Percentiles rank a stretch among this genome's conserved stretches.
These are phyloP conservation scores for Phytophthora pisi DNA, from an alignment of 352 stramenopile genomes.

Conservation along the genomic window DNA sequence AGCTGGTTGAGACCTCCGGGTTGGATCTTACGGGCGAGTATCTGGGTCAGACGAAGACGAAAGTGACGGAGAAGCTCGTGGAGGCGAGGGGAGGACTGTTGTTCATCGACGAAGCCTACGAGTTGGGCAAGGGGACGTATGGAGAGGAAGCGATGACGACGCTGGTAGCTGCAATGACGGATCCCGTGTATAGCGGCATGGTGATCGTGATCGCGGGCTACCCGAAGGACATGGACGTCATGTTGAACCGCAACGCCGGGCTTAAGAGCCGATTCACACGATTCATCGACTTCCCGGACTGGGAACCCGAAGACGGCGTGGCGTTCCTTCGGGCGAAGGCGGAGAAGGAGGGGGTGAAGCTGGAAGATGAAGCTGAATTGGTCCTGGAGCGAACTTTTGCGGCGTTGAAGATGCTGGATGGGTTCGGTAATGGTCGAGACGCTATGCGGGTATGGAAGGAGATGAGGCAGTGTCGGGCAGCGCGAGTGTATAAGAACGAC, in stretches of 20 bases:
- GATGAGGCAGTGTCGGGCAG: slow-evolving; percentile 63
- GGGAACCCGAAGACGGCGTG: slow-evolving; percentile 81
- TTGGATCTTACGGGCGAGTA: slow-evolving; percentile 91
- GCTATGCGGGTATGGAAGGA: slow-evolving; percentile 74
- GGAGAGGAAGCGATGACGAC: slow-evolving; percentile 91
- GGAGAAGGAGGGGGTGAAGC: slow-evolving; percentile 43
- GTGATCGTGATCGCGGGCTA: slow-evolving; percentile 94
- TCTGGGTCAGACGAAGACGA: slow-evolving; percentile 89
- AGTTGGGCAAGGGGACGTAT: slow-evolving; percentile 81
- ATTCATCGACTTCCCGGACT: slow-evolving; percentile 91
- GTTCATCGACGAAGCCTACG: slow-evolving; percentile 95
- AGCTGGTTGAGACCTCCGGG: slow-evolving; percentile 90
- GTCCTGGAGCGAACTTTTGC: slow-evolving; percentile 45
- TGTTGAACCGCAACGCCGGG: slow-evolving; percentile 91
- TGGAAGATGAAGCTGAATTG: slow-evolving; percentile 35
- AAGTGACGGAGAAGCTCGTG: slow-evolving; percentile 86
- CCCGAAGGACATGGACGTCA: slow-evolving; percentile 84
- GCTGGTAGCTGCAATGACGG: slow-evolving; percentile 90
- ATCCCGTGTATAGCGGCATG: slow-evolving; percentile 79
- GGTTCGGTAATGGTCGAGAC: slow-evolving; percentile 79
- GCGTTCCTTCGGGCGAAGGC: slow-evolving; percentile 58
- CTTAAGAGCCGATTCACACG: slow-evolving; percentile 93
- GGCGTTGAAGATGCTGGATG: slow-evolving; percentile 47
- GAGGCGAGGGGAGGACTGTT: slow-evolving; percentile 92
- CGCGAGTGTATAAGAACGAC: slow-evolving; percentile 46